A percentile compares a stretch with the other conserved stretches of the same genome.
Evolutionary conservation across 257 asterid genomes (phyloP).

Genomic region (Salvia miltiorrhiza): DNA sequence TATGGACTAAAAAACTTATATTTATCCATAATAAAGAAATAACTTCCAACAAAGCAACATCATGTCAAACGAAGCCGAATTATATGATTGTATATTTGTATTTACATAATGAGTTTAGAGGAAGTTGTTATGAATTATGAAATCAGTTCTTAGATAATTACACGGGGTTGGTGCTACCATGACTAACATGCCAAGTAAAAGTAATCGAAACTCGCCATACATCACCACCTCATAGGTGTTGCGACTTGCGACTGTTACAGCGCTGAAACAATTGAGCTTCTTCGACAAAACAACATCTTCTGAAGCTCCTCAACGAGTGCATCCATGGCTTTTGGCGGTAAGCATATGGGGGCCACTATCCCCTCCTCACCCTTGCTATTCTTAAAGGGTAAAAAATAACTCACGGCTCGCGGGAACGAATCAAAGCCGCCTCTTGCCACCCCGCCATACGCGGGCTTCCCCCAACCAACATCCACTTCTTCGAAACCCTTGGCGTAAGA

Average conservation of each 20-base stretch:
- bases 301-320: constrained; percentile 42
- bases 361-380: constrained; percentile 55
- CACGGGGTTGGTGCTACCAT: no score
- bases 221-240: no score
- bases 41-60: no score
- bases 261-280: constrained; percentile 22
- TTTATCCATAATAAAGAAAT: no score
- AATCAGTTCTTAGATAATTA: no score
- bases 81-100: no score
- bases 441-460: constrained; percentile 49
- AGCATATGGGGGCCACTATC: constrained; percentile 47
- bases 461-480: constrained; percentile 72
- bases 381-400: constrained; percentile 42
- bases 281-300: not conserved
- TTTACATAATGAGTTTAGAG: no score
- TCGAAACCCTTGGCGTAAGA: constrained; percentile 48
- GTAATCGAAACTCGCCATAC: no score
- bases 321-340: constrained; percentile 50
- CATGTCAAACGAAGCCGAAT: no score
- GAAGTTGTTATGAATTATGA: no score
- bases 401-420: constrained; percentile 43
- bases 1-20: no score
- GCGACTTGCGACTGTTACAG: constrained; percentile 13
- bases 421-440: constrained; percentile 61
- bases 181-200: no score